phyloP scores from a whole-genome alignment of 495 filamentous ascomycete species.

The Penicillium cataractarum region DNA sequence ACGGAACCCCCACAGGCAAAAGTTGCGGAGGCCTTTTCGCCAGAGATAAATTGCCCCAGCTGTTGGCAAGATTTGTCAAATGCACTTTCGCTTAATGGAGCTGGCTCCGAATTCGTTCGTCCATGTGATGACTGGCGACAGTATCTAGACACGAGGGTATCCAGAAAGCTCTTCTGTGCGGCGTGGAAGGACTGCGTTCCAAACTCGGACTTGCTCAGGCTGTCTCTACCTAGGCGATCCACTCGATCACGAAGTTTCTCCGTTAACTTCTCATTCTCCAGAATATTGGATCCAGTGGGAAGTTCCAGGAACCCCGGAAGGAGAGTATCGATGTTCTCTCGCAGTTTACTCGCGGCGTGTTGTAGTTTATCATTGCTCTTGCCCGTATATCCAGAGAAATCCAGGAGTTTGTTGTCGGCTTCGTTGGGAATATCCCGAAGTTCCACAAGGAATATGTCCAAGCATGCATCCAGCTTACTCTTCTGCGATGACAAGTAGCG shows the following conservation, averaged over 20 bases:
- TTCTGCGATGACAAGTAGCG: not conserved
- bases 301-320: not conserved
- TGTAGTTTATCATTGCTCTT: not conserved
- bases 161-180: not conserved
- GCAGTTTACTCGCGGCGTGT: not conserved
- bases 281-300: not conserved
- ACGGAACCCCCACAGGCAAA: constrained; percentile 24
- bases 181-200: not conserved
- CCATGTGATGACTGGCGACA: not conserved
- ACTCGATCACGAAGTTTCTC: not conserved
- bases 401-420: not conserved
- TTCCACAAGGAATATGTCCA: not conserved
- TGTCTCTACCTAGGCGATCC: not conserved
- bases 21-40: constrained; percentile 12
- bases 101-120: too few relatives aligned
- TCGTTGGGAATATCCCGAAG: not conserved
- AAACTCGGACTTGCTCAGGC: not conserved
- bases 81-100: not conserved
- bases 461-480: not conserved
- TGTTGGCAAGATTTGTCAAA: constrained; percentile 12
- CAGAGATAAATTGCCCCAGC: constrained; percentile 11
- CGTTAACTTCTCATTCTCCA: not conserved
- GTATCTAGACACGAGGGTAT: not conserved
- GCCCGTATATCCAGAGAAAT: not conserved
- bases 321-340: not conserved